These are phyloP conservation scores for Colletotrichum magnum DNA, from an alignment of 2,329 filamentous ascomycete species.

Conservation along the genomic window DNA sequence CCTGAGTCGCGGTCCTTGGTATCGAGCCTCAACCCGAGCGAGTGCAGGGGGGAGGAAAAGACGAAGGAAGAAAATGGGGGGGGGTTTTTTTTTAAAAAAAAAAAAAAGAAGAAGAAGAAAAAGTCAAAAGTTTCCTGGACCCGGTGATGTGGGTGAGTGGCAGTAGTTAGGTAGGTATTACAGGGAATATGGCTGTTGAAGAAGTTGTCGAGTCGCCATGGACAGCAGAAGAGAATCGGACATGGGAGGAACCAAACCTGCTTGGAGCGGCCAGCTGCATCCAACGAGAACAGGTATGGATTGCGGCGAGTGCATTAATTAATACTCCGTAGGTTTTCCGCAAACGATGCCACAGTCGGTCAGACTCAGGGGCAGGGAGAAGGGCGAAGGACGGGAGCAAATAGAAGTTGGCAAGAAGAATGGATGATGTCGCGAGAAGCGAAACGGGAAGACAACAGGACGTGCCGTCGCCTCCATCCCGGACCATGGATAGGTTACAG, in stretches of 20 bases:
- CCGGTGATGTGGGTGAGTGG: conserved; percentile 21
- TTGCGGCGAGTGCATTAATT: too few species aligned
- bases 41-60: not conserved
- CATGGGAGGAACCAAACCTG: conserved; percentile 20
- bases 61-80: not conserved
- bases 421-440: too few species aligned
- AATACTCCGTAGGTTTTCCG: too few species aligned
- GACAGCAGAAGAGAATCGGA: not conserved
- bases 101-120: not conserved
- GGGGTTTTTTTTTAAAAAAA: too few species aligned
- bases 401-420: too few species aligned
- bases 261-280: not conserved
- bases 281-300: too few species aligned
- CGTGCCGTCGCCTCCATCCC: too few species aligned
- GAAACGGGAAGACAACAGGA: too few species aligned
- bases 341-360: too few species aligned
- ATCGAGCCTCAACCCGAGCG: conserved; percentile 3
- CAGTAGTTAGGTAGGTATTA: not conserved
- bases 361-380: too few species aligned
- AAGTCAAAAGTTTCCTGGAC: conserved; percentile 11
- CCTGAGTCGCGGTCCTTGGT: not conserved
- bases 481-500: too few species aligned
- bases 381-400: too few species aligned
- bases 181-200: conserved; percentile 30
- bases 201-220: conserved; percentile 21